phyloP scores from a whole-genome alignment of 805 yeast genomes.

The Debaryomyces tyrocola region DNA sequence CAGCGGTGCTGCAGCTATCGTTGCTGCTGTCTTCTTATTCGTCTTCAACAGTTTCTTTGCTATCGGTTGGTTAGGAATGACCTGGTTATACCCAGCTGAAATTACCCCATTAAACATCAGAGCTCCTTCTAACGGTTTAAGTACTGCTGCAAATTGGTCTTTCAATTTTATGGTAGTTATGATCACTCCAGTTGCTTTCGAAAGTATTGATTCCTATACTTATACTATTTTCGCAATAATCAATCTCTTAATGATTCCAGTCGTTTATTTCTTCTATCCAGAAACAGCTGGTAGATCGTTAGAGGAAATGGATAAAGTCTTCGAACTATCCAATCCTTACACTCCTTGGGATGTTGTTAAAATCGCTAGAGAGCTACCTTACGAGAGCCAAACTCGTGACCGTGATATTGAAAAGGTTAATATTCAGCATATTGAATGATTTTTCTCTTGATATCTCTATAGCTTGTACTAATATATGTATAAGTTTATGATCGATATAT shows the following conservation, averaged over 20 bases:
- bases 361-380: slow-evolving; percentile 25
- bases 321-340: slow-evolving; percentile 20
- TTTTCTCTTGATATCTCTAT: too few relatives aligned
- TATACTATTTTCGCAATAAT: slow-evolving; percentile 68
- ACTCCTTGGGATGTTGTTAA: slow-evolving; percentile 32
- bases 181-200: slow-evolving; percentile 58
- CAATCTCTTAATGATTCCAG: slow-evolving; percentile 57
- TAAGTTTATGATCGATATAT: too few relatives aligned
- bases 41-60: slow-evolving; percentile 53
- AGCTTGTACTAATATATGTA: too few relatives aligned
- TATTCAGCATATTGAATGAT: too few relatives aligned
- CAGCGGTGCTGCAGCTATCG: slow-evolving; percentile 43
- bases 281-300: slow-evolving; percentile 76
- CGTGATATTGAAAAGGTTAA: slow-evolving; percentile 2
- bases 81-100: slow-evolving; percentile 66
- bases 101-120: slow-evolving; percentile 55
- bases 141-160: slow-evolving; percentile 61
- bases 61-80: slow-evolving; percentile 49
- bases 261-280: slow-evolving; percentile 62
- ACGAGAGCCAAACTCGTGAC: slow-evolving; percentile 3
- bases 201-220: slow-evolving; percentile 56
- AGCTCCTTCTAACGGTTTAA: slow-evolving; percentile 53
- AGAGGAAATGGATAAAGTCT: slow-evolving; percentile 64
- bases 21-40: slow-evolving; percentile 66
- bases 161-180: slow-evolving; percentile 59